Conservation (phyloP, 73 alveolate species). For the Breviolum minutum region DNA sequence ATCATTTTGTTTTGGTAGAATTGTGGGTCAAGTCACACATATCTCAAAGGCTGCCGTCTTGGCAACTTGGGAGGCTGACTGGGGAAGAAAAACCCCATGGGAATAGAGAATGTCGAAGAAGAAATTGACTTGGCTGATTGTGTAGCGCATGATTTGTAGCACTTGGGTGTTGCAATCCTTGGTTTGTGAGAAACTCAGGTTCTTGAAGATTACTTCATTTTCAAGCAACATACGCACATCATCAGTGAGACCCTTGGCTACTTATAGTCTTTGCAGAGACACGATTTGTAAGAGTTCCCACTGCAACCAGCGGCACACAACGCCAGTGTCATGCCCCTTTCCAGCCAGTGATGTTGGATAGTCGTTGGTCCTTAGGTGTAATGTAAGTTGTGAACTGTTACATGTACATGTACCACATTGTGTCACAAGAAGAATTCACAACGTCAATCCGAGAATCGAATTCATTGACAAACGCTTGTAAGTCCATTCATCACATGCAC, state of each 20-base stretch:
- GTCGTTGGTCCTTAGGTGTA: constrained; percentile 18
- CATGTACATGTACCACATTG: too few relatives aligned
- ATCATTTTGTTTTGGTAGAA: not conserved
- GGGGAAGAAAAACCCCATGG: not conserved
- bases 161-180: not conserved
- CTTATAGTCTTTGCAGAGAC: not conserved
- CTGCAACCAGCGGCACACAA: not conserved
- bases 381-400: not conserved
- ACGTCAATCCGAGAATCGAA: not conserved
- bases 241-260: not conserved
- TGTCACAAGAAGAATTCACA: too few relatives aligned
- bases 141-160: not conserved
- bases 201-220: not conserved
- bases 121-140: not conserved
- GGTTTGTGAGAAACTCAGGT: not conserved
- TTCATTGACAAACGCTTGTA: not conserved
- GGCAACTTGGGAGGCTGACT: not conserved
- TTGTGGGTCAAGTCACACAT: not conserved
- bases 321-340: constrained; percentile 20
- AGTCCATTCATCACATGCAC: not conserved
- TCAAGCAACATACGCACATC: not conserved
- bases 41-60: not conserved
- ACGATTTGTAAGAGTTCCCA: not conserved
- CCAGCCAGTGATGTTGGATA: constrained; percentile 4
- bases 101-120: not conserved